Percentiles rank a stretch among this genome's conserved stretches.
Evolutionary conservation across 768 basidiomycete genomes (phyloP).

Genomic region (Phylloporus sp.): DNA sequence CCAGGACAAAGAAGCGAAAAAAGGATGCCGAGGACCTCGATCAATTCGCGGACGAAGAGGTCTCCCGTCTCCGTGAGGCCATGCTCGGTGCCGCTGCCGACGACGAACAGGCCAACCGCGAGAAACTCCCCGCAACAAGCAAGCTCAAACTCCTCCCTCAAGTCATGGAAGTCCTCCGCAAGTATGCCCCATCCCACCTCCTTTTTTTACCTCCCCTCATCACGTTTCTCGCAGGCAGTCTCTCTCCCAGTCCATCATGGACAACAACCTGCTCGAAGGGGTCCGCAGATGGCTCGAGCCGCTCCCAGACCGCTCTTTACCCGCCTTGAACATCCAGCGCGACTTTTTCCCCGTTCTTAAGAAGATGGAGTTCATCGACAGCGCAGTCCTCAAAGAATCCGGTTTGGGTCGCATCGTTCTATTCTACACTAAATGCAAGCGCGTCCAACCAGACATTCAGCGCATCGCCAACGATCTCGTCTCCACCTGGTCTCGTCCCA

Average conservation of each 20-base stretch:
- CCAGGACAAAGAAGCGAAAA: constrained; percentile 62
- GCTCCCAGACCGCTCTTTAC: constrained; percentile 85
- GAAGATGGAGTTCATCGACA: constrained; percentile 92
- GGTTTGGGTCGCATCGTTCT: constrained; percentile 83
- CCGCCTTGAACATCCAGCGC: constrained; percentile 92
- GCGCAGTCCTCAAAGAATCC: constrained; percentile 83
- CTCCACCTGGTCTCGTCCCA: constrained; percentile 81
- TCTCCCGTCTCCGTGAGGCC: constrained; percentile 77
- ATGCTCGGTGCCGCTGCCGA: constrained; percentile 86
- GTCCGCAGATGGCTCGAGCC: constrained; percentile 93
- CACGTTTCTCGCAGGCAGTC: constrained; percentile 52
- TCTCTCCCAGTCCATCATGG: constrained; percentile 86
- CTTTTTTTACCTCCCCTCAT: background rate
- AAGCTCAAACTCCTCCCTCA: constrained; percentile 85
- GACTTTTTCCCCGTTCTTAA: constrained; percentile 79
- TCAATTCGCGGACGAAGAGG: constrained; percentile 84
- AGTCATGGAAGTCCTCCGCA: constrained; percentile 89
- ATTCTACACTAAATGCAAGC: constrained; percentile 95
- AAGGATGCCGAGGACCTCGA: constrained; percentile 83
- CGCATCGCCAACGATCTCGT: constrained; percentile 82
- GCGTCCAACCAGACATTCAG: constrained; percentile 76
- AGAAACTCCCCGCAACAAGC: constrained; percentile 73
- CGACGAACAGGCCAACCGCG: constrained; percentile 74
- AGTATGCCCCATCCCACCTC: constrained; percentile 45
- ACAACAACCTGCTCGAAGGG: constrained; percentile 90